phyloP scores from a whole-genome alignment of 176 grass and related monocot species.

The Oryza longistaminata region DNA sequence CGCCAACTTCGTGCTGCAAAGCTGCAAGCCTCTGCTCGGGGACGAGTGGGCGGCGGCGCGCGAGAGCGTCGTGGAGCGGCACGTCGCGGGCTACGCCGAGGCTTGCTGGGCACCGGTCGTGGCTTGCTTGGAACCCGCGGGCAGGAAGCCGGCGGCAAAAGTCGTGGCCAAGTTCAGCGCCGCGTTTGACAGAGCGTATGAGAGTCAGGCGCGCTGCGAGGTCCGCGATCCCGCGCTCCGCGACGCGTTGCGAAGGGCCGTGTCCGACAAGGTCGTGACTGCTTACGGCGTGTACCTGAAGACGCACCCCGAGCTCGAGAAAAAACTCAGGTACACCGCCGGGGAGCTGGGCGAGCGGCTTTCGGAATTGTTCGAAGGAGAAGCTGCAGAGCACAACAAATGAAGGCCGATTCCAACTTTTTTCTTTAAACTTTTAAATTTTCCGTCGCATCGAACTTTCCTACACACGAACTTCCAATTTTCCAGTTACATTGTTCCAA shows the following conservation, averaged over 20 bases:
- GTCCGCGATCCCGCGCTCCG: constrained; percentile 10
- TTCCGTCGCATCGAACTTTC: too few relatives aligned
- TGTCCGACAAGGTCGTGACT: constrained; percentile 13
- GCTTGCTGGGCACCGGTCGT: constrained; percentile 1
- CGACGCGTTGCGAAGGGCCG: background rate
- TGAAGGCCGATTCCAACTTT: background rate
- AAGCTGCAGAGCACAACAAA: background rate
- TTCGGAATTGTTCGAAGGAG: constrained; percentile 34
- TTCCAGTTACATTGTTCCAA: too few relatives aligned
- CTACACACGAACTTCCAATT: too few relatives aligned
- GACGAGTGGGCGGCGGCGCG: constrained; percentile 9
- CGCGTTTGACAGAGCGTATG: background rate
- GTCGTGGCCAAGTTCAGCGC: constrained; percentile 3
- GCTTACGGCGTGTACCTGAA: constrained; percentile 19
- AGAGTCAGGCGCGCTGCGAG: background rate
- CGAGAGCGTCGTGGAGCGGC: background rate
- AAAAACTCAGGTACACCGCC: background rate
- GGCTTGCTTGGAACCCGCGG: background rate
- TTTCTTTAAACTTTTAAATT: too few relatives aligned
- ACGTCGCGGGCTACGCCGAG: constrained; percentile 19
- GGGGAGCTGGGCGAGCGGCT: background rate
- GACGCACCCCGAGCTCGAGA: background rate
- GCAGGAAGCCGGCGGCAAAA: constrained; percentile 15
- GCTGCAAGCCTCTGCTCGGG: constrained; percentile 1
- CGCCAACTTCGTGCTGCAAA: background rate